Base-by-base conservation (phyloP, 1,284 basidiomycete species). In the Xerocomus amazonicus region DNA sequence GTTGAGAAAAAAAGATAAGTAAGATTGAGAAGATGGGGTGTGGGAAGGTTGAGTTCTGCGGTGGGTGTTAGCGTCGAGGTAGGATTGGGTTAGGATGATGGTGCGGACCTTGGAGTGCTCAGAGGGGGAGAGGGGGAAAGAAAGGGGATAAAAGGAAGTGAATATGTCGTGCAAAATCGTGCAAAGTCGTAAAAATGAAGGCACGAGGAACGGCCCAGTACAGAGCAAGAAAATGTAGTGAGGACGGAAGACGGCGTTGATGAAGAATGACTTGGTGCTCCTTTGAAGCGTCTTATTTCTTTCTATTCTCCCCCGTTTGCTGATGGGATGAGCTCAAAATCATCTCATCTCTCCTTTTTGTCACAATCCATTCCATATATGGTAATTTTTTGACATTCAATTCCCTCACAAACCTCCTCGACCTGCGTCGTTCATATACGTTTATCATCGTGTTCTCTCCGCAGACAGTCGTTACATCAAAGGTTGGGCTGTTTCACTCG, bases 161-260 rank as follows among this genome's bases (percentile, higher is more conserved):
- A 69, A 69, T 67, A 70, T 68, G 80, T 83, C 81, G 81, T 83
- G 75, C 72, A 74, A 73, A 73, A 74, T 83, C 80, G 81, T 83
- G 73, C 72, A 71, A 71, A 76, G 83, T 86, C 84, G 84, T 86
- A 65, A 78, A 81, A 79, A 68, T 68, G 68, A 67, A 67, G 67
- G 65, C 56, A 55, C 63, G 57, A 57, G 41, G 43, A 64, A 65
- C 62, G 63, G 65, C 62, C 60, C 59, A 58, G 52, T 51, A 56
- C 23, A 45, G 52, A 55, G 56, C 59, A 51, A 65, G 69, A 69
- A 69, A 65, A 65, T 55, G 66, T 55, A 64, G 62, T 56, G 60
- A 35, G 66, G 54, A 55, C 50, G 54, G 55, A 59, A 58, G 56
- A 66, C 62, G 62, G 66, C 52, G 67, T 57, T 59, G 67, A 69